Conservation (phyloP, 2,329 filamentous ascomycete species). For the Claviceps africana region DNA sequence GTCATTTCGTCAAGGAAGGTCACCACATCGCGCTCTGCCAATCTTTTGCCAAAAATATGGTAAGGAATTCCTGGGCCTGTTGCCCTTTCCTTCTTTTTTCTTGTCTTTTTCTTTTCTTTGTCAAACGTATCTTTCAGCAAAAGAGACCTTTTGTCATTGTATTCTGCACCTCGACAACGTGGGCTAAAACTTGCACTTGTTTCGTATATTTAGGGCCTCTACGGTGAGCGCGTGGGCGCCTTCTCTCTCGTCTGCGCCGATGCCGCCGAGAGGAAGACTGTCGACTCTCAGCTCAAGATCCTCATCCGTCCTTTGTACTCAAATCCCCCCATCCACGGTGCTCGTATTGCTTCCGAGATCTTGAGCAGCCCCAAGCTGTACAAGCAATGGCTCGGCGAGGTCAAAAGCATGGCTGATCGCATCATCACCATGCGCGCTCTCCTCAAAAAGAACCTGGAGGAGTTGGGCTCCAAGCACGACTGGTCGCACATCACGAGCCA, state of each 20-base stretch:
- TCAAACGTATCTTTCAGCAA: no score
- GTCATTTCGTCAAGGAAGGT: slow-evolving; percentile 85
- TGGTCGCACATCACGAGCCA: slow-evolving; percentile 98
- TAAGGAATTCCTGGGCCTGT: slow-evolving; percentile 22
- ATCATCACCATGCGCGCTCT: slow-evolving; percentile 97
- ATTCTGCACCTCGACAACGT: background rate
- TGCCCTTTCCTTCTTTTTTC: background rate
- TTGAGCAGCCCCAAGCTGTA: slow-evolving; percentile 74
- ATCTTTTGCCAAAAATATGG: slow-evolving; percentile 99
- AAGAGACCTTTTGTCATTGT: background rate
- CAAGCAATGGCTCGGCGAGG: slow-evolving; percentile 88
- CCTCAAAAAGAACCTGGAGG: slow-evolving; percentile 88
- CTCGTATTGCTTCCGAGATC: slow-evolving; percentile 84
- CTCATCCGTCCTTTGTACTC: slow-evolving; percentile 94
- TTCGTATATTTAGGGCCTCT: slow-evolving; percentile 54
- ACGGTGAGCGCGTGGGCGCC: slow-evolving; percentile 93
- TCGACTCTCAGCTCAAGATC: slow-evolving; percentile 98
- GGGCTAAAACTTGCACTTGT: background rate
- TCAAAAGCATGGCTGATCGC: slow-evolving; percentile 97
- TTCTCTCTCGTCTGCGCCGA: slow-evolving; percentile 85
- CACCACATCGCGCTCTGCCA: slow-evolving; percentile 80
- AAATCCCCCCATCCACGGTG: slow-evolving; percentile 93
- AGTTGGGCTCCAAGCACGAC: slow-evolving; percentile 88
- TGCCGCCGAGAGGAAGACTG: slow-evolving; percentile 81
- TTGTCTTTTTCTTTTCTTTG: background rate